phyloP scores from a whole-genome alignment of 164 flowering plant species.

The Malania oleifera region DNA sequence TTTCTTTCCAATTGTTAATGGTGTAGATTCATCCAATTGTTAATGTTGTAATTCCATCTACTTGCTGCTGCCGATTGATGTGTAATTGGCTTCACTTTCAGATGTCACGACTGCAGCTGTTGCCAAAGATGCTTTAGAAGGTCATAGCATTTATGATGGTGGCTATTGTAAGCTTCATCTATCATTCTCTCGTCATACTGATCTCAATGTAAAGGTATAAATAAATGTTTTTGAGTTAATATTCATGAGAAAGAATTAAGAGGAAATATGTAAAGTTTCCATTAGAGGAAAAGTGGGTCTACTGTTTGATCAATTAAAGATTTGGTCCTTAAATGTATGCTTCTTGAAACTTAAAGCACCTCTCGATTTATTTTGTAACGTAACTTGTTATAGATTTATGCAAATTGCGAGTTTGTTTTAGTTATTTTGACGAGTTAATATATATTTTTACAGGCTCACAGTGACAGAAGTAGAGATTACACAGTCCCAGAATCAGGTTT shows the following conservation, averaged over 20 bases:
- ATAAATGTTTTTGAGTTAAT: constrained; percentile 34
- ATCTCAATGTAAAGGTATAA: constrained; percentile 95
- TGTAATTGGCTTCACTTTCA: constrained; percentile 20
- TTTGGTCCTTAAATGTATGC: constrained; percentile 31
- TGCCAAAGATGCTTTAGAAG: constrained; percentile 83
- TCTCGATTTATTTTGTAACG: neutral
- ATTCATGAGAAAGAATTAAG: constrained; percentile 14
- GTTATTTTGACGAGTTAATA: neutral
- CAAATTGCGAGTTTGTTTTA: neutral
- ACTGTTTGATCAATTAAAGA: constrained; percentile 20
- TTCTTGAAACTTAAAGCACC: constrained; percentile 29
- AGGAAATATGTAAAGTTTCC: constrained; percentile 15
- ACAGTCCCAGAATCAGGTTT: constrained; percentile 53
- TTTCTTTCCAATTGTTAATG: too few relatives aligned
- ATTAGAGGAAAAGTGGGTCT: constrained; percentile 25
- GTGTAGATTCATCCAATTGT: too few relatives aligned
- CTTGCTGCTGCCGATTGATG: neutral
- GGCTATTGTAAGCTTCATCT: constrained; percentile 99
- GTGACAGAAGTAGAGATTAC: constrained; percentile 83
- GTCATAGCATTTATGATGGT: constrained; percentile 98
- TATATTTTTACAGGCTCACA: constrained; percentile 44
- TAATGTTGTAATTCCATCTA: too few relatives aligned
- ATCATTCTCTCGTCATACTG: constrained; percentile 99
- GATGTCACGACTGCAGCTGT: constrained; percentile 70
- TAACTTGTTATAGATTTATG: neutral